These are phyloP conservation scores for Umbelopsis vinacea DNA, from an alignment of 192 early-diverging fungal species.

Conservation along the genomic window DNA sequence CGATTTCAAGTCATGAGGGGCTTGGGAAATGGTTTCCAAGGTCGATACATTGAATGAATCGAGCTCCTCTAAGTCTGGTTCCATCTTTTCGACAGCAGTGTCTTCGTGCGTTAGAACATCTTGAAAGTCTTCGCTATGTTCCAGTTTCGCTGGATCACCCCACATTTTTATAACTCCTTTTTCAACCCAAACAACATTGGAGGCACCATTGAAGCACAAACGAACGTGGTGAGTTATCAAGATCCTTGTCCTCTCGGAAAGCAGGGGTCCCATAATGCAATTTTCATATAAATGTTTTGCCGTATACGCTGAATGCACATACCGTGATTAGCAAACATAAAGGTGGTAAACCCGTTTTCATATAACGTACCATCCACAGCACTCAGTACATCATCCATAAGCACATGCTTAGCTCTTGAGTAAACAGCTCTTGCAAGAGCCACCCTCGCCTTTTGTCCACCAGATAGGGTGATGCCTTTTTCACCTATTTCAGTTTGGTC, in stretches of 20 bases:
- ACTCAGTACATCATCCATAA: conserved; percentile 54
- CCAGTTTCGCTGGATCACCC: conserved; percentile 38
- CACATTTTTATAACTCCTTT: conserved; percentile 49
- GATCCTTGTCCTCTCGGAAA: conserved; percentile 76
- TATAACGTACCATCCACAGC: not conserved
- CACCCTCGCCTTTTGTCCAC: conserved; percentile 81
- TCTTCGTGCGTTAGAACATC: conserved; percentile 46
- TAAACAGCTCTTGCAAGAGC: conserved; percentile 79
- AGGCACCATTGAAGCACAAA: conserved; percentile 57
- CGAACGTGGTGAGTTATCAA: conserved; percentile 85
- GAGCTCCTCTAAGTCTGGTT: too few relatives aligned
- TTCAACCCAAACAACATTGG: conserved; percentile 54
- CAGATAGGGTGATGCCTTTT: conserved; percentile 72
- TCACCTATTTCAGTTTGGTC: conserved; percentile 89
- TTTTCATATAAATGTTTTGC: conserved; percentile 79
- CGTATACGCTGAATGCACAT: conserved; percentile 87
- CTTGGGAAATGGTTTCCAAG: too few relatives aligned
- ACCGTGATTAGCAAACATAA: conserved; percentile 68
- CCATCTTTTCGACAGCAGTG: too few relatives aligned
- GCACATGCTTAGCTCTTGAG: conserved; percentile 53
- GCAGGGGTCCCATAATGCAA: conserved; percentile 65
- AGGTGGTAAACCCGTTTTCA: conserved; percentile 36
- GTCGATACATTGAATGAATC: not conserved
- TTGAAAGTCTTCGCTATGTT: conserved; percentile 33
- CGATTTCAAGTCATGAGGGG: conserved; percentile 16